phyloP scores from a whole-genome alignment of 2,329 filamentous ascomycete genomes.

The Apiospora marii region DNA sequence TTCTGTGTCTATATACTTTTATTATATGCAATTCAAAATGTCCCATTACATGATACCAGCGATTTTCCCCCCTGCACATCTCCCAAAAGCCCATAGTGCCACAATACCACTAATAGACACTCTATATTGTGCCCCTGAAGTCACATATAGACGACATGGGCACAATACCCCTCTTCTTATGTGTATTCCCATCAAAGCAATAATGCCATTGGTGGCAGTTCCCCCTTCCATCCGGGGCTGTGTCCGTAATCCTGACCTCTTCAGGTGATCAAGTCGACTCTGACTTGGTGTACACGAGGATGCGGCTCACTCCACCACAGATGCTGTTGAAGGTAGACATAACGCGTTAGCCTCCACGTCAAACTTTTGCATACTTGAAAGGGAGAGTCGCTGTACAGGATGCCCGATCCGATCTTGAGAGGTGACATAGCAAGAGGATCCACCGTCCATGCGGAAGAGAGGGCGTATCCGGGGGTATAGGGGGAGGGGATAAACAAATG shows the following conservation, averaged over 20 bases:
- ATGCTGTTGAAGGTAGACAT: background rate
- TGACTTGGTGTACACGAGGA: background rate
- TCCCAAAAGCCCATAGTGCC: background rate
- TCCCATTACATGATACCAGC: background rate
- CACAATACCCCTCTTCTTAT: background rate
- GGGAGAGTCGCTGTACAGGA: too few species aligned
- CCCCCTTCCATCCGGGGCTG: background rate
- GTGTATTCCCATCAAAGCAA: background rate
- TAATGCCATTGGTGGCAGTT: background rate
- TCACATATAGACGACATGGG: background rate
- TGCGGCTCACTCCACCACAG: slow-evolving; percentile 5
- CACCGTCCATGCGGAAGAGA: background rate
- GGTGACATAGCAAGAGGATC: background rate
- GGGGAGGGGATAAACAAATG: background rate
- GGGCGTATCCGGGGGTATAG: background rate
- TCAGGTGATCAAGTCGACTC: background rate
- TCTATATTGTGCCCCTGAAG: background rate
- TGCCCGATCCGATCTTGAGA: too few species aligned
- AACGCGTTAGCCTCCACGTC: background rate
- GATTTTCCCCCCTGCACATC: background rate
- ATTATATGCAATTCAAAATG: background rate
- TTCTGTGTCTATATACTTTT: background rate
- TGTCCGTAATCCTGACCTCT: background rate
- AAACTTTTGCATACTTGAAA: background rate
- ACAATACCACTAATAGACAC: background rate